These are phyloP conservation scores for Phaeoacremonium minimum DNA, from an alignment of 2,329 filamentous ascomycete species.

Conservation along the genomic window DNA sequence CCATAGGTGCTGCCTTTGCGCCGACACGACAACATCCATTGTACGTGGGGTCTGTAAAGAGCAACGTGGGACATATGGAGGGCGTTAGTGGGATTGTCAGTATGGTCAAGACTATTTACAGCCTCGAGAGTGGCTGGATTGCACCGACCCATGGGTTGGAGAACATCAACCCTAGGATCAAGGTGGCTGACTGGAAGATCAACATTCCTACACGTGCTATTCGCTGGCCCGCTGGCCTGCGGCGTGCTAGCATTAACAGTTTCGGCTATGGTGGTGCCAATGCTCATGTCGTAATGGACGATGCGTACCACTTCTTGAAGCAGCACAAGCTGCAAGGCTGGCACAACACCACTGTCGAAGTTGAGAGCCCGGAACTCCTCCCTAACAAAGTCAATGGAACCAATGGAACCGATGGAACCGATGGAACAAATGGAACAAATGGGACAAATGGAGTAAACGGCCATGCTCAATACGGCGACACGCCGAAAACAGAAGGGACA, in stretches of 20 bases:
- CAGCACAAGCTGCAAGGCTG: too few relatives aligned
- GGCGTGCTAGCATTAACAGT: conserved; percentile 26
- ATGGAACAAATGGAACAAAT: too few relatives aligned
- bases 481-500: too few relatives aligned
- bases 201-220: conserved; percentile 5
- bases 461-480: too few relatives aligned
- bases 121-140: conserved; percentile 10
- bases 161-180: conserved; percentile 8
- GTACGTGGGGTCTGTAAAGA: conserved; percentile 25
- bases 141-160: conserved; percentile 16
- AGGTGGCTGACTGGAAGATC: conserved; percentile 7
- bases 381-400: too few relatives aligned
- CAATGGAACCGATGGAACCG: too few relatives aligned
- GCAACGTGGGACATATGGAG: conserved; percentile 14
- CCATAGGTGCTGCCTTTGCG: conserved; percentile 8
- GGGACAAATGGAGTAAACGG: neutral
- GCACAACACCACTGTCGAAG: too few relatives aligned
- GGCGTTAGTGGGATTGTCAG: conserved; percentile 2
- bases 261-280: conserved; percentile 43
- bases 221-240: conserved; percentile 5
- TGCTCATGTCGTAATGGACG: conserved; percentile 33
- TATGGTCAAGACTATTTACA: conserved; percentile 1
- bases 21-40: conserved; percentile 11
- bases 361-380: too few relatives aligned
- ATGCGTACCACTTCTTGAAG: too few relatives aligned